Percentiles rank a stretch among this genome's conserved stretches.
Conservation (phyloP, 176 grass and related monocot species). For the Rhynchospora breviuscula region DNA sequence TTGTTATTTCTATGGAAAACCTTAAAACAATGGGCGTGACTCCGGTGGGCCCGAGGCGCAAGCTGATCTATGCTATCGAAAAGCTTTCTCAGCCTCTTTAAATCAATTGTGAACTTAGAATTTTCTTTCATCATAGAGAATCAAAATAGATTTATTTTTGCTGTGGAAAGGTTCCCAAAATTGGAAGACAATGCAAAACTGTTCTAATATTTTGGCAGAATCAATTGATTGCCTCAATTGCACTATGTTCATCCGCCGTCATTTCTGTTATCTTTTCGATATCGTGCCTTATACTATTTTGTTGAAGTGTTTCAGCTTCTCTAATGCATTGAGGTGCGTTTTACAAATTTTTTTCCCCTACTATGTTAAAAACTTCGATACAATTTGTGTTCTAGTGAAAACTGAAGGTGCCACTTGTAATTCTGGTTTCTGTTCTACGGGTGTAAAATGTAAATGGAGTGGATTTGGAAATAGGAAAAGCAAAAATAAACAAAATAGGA, state of each 20-base stretch:
- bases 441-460: no score
- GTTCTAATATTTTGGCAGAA: neutral
- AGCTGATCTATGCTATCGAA: constrained; percentile 28
- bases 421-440: no score
- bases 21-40: neutral
- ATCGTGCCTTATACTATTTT: neutral
- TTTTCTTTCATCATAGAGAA: neutral
- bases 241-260: neutral
- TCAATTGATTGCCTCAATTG: neutral
- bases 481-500: no score
- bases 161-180: neutral
- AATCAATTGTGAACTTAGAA: neutral
- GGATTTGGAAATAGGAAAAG: no score
- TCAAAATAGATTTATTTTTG: neutral
- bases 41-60: neutral
- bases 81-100: constrained; percentile 13
- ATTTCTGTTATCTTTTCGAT: neutral
- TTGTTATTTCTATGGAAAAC: neutral
- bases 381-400: no score
- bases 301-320: no score
- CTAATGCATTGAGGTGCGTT: no score
- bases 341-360: no score
- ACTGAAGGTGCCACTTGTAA: no score
- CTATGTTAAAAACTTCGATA: no score
- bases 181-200: neutral